phyloP scores from a whole-genome alignment of 2,329 filamentous ascomycete genomes.

The Albifimbria verrucaria region DNA sequence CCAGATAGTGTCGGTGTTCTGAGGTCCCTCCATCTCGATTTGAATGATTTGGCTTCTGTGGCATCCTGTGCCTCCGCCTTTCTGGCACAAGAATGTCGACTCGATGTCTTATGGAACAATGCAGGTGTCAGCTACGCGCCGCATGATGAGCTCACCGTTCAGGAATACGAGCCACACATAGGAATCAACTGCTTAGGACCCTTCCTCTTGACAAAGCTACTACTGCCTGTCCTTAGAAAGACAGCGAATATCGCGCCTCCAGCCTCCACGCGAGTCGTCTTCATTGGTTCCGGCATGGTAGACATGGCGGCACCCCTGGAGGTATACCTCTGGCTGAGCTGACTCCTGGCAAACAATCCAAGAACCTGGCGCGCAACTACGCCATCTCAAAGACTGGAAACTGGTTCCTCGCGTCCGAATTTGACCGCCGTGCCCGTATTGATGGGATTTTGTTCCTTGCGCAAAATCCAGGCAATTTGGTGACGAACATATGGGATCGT shows the following conservation, averaged over 20 bases:
- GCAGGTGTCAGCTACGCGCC: slow-evolving; percentile 33
- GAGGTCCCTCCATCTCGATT: slow-evolving; percentile 35
- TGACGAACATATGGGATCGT: slow-evolving; percentile 22
- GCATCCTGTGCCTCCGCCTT: slow-evolving; percentile 16
- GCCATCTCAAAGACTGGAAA: slow-evolving; percentile 16
- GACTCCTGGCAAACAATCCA: not conserved
- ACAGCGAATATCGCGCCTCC: slow-evolving; percentile 23
- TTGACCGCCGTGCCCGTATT: slow-evolving; percentile 15
- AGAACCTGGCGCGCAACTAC: slow-evolving; percentile 12
- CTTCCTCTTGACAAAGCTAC: slow-evolving; percentile 30
- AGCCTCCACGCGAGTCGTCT: slow-evolving; percentile 13
- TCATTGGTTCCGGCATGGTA: slow-evolving; percentile 15
- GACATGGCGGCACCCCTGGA: slow-evolving; percentile 7
- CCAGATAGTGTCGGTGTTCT: slow-evolving; percentile 30
- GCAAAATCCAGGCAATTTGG: slow-evolving; percentile 29
- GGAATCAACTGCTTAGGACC: slow-evolving; percentile 32
- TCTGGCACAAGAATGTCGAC: slow-evolving; percentile 12
- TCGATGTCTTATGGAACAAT: slow-evolving; percentile 35
- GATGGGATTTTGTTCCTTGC: slow-evolving; percentile 18
- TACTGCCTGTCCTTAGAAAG: slow-evolving; percentile 24
- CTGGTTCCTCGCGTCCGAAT: slow-evolving; percentile 17
- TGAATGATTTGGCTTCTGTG: slow-evolving; percentile 22
- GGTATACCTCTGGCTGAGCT: slow-evolving; percentile 2
- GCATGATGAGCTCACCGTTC: slow-evolving; percentile 27
- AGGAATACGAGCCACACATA: slow-evolving; percentile 32